These are phyloP conservation scores for Silene noctiflora DNA, from an alignment of 179 eudicot genomes.

Conservation along the genomic window DNA sequence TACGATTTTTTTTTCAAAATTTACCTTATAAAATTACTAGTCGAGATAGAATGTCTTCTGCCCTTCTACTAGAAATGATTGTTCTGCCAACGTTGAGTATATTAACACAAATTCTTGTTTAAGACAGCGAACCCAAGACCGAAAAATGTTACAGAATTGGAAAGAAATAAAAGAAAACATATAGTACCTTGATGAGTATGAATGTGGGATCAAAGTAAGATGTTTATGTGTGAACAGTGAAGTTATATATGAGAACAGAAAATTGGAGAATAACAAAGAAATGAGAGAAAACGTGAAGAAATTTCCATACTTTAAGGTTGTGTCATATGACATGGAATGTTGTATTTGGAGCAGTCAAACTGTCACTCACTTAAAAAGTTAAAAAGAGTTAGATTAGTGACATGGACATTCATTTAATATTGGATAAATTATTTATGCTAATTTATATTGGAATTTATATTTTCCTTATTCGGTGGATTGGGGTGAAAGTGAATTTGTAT, in stretches of 20 bases:
- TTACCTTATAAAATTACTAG: too few relatives aligned
- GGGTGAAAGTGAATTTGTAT: too few relatives aligned
- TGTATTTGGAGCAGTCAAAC: neutral
- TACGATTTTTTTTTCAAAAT: too few relatives aligned
- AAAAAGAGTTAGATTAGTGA: too few relatives aligned
- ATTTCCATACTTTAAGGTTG: constrained; percentile 7
- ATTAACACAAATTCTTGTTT: neutral
- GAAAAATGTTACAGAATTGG: neutral
- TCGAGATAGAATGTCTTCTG: too few relatives aligned
- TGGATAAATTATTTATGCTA: too few relatives aligned
- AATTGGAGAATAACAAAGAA: neutral
- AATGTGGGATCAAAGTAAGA: neutral
- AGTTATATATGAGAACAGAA: neutral
- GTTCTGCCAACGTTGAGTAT: too few relatives aligned
- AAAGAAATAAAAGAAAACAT: neutral
- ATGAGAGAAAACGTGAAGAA: constrained; percentile 12
- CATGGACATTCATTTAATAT: too few relatives aligned
- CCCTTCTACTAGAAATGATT: too few relatives aligned
- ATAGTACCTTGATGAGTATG: constrained; percentile 15
- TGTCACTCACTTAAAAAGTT: neutral
- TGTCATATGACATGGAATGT: neutral
- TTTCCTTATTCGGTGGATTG: too few relatives aligned
- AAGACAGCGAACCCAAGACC: neutral
- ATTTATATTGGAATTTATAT: too few relatives aligned
- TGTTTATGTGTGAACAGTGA: neutral